Evolutionary conservation across 2,329 filamentous ascomycete genomes (phyloP), one percentile per base, ranked within the genome.

Genomic region (Pleomassaria siparia): DNA sequence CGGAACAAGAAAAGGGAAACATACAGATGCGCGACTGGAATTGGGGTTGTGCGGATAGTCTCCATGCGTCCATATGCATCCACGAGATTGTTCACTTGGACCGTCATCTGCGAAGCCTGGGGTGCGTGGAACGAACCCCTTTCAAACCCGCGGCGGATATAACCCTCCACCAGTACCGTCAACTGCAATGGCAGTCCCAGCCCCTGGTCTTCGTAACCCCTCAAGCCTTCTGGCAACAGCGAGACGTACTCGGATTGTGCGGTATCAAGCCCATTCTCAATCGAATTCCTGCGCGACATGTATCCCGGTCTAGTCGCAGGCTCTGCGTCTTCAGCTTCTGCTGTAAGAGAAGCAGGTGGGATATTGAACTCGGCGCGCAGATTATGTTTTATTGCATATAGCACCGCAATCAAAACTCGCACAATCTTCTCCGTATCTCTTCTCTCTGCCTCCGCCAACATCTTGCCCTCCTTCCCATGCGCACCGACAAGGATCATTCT

Each of bases 321-420:
- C n/a, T n/a, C n/a, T n/a, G n/a, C 12, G 63, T 46, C 3, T 54
- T 45, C 4, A 10, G 58, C 37, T 43, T 65, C 40, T 52, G 47
- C 37, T 0, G 56, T 59, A 1, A 69, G 49, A 40, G 55, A 60
- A 2, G 55, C 71, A 44, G 26, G 77, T 66, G 32, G 78, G 72
- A 67, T 67, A 41, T 70, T 67, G 42, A 83, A 86, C 65, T 85
- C 83, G 1, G 81, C 80, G 15, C 83, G 78, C 0, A 86, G 71
- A 58, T 85, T 82, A 59, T 85, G 82, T 59, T 86, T 86, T 35
- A 84, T 76, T 0, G 83, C 81, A 57, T 82, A 85, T 2, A 85
- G 75, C 41, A 85, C 76, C 0, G 83, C 83, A 50, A 86, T 75
- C 10, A 86, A 69, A 10, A 83, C 76, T 11, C 81, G 75, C 2